A percentile compares a stretch with the other conserved stretches of the same genome.
Evolutionary conservation across 1,284 basidiomycete genomes (phyloP).

Genomic region (Polyporus tsugae): DNA sequence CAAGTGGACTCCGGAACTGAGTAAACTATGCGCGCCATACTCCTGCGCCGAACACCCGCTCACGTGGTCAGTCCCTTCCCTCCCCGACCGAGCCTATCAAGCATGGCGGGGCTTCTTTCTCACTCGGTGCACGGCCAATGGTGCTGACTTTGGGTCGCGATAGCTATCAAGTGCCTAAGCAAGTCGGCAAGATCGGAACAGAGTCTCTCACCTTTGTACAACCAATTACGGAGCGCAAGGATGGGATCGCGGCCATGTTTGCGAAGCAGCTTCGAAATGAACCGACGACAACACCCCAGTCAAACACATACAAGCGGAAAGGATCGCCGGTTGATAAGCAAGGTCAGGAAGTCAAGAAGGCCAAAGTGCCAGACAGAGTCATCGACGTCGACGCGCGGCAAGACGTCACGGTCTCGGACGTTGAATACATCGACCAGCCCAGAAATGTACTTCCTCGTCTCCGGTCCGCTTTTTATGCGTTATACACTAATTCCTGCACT

Average conservation of each 20-base stretch:
- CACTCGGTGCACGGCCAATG: background rate
- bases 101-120: background rate
- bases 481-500: background rate
- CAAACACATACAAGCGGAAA: constrained; percentile 28
- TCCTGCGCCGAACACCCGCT: constrained; percentile 61
- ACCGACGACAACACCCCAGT: background rate
- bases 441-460: background rate
- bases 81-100: background rate
- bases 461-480: background rate
- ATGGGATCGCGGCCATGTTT: constrained; percentile 92
- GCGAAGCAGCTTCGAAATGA: constrained; percentile 57
- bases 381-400: constrained; percentile 30
- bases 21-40: constrained; percentile 74
- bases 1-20: constrained; percentile 68
- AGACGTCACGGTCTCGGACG: constrained; percentile 36
- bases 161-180: constrained; percentile 89
- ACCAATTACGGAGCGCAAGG: constrained; percentile 81
- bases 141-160: background rate
- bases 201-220: constrained; percentile 87
- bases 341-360: constrained; percentile 16
- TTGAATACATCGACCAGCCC: constrained; percentile 35
- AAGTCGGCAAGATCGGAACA: constrained; percentile 91
- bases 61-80: constrained; percentile 64
- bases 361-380: constrained; percentile 26
- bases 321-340: constrained; percentile 22